Base-by-base conservation (phyloP, 2,329 filamentous ascomycete species). In the Fusarium anthophilum region DNA sequence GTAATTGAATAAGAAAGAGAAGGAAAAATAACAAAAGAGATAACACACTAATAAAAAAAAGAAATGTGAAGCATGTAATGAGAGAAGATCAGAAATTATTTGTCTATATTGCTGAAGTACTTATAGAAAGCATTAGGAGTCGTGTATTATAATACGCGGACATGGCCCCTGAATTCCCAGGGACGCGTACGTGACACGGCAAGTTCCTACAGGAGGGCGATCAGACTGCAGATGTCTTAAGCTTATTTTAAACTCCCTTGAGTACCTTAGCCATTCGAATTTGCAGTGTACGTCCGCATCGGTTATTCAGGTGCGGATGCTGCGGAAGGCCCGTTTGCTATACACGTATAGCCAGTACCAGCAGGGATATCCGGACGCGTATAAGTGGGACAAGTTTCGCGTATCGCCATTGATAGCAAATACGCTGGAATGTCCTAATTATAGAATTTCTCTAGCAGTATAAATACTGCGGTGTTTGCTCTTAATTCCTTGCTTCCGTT, bases 281-380 rank as follows among this genome's bases (percentile, higher is more conserved):
- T n/a, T 28, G 3, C 7, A 3, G 13, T 26, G 3, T 8, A n/a
- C 2, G 7, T 7, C 10, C 17, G 35, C 5, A 28, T 39, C 3
- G 3, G 3, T 13, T 8, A 28, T 8, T 39, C 6, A 54, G 32
- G 14, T 54, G 10, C 30, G 17, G 48, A 51, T 35, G 10, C 6
- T 35, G 17, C 48, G 17, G 48, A 6, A 28, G 35, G n/a, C 20
- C 24, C 3, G 6, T 28, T 39, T 26, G 24, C 51, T 39, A 54
- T 54, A 54, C 51, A 39, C 51, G 51, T 54, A 54, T 54, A 54
- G 35, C 35, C n/a, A 38, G 5, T 7, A 26, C 51, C 17, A 38
- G 35, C 51, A 54, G 35, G 51, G 35, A 39, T 39, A 15, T 39
- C 2, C 7, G 2, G 35, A 13, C 35, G 3, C 5, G 35, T 14